Evolutionary conservation across 1,284 basidiomycete genomes (phyloP).

Genomic region (Fistulina hepatica): DNA sequence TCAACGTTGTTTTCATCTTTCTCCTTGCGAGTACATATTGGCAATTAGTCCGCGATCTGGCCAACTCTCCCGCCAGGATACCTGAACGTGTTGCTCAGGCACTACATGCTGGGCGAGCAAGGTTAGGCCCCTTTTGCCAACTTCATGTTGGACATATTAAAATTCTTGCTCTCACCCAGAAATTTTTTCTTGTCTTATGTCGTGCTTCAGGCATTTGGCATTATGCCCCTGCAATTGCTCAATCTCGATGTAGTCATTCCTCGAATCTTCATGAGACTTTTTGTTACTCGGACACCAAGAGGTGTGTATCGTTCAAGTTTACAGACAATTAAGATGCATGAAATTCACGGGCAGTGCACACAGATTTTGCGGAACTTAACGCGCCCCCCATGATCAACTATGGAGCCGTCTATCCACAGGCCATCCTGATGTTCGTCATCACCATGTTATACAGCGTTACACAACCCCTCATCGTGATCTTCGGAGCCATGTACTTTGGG

Average conservation of each 20-base stretch:
- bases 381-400: constrained; percentile 96
- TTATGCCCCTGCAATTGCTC: constrained; percentile 91
- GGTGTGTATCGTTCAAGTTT: constrained; percentile 34
- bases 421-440: constrained; percentile 91
- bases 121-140: constrained; percentile 29
- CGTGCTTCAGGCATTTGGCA: constrained; percentile 84
- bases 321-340: constrained; percentile 1
- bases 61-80: constrained; percentile 79
- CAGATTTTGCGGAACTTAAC: constrained; percentile 93
- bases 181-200: constrained; percentile 96
- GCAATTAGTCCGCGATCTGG: constrained; percentile 79
- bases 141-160: background rate
- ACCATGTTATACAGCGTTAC: constrained; percentile 93
- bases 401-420: constrained; percentile 87
- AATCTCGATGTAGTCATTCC: constrained; percentile 81
- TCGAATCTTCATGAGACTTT: constrained; percentile 56
- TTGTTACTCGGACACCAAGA: constrained; percentile 76
- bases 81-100: constrained; percentile 83
- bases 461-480: constrained; percentile 87
- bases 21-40: constrained; percentile 84
- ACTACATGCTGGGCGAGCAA: constrained; percentile 62
- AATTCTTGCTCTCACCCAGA: constrained; percentile 29
- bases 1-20: constrained; percentile 96
- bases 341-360: constrained; percentile 3
- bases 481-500: constrained; percentile 93